Percentiles rank a stretch among this genome's conserved stretches.
phyloP scores from a whole-genome alignment of 306 rosid species.

The Rosa lucieae region DNA sequence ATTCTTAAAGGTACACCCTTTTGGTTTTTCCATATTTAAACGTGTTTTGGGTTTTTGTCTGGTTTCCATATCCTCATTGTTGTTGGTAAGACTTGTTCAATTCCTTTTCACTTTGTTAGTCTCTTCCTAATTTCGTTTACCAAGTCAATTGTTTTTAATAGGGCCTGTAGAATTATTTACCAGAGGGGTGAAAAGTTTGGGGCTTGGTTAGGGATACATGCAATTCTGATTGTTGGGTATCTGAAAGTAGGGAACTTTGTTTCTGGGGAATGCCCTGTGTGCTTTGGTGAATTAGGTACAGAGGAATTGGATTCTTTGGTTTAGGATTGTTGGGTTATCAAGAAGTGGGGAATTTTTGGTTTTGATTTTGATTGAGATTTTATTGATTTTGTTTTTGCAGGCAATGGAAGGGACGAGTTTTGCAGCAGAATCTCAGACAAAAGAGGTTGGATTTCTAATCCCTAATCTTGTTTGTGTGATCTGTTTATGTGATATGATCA shows the following conservation, averaged over 20 bases:
- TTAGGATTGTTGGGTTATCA: slow-evolving; percentile 26
- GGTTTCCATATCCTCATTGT: slow-evolving; percentile 22
- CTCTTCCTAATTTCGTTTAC: slow-evolving; percentile 37
- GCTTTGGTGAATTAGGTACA: slow-evolving; percentile 43
- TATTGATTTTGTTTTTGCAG: slow-evolving; percentile 28
- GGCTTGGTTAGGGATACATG: slow-evolving; percentile 13
- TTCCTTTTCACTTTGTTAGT: slow-evolving; percentile 17
- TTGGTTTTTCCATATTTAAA: background rate
- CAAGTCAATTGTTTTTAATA: slow-evolving; percentile 39
- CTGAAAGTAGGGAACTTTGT: slow-evolving; percentile 35
- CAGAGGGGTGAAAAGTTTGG: slow-evolving; percentile 33
- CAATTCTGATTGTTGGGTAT: slow-evolving; percentile 35
- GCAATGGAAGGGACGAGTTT: slow-evolving; percentile 61
- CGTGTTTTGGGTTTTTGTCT: background rate
- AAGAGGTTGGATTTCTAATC: slow-evolving; percentile 58
- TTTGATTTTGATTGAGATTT: slow-evolving; percentile 19
- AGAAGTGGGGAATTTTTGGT: slow-evolving; percentile 22
- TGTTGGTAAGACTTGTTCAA: slow-evolving; percentile 20
- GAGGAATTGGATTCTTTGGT: slow-evolving; percentile 26
- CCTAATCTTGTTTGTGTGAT: slow-evolving; percentile 28
- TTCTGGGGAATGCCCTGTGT: slow-evolving; percentile 24
- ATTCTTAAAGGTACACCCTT: slow-evolving; percentile 17
- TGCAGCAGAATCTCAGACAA: slow-evolving; percentile 48
- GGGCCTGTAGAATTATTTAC: slow-evolving; percentile 22
- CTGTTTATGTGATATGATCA: slow-evolving; percentile 17